Evolutionary conservation across 371 early-diverging fungal genomes (phyloP).

Genomic region (Circinella minor): DNA sequence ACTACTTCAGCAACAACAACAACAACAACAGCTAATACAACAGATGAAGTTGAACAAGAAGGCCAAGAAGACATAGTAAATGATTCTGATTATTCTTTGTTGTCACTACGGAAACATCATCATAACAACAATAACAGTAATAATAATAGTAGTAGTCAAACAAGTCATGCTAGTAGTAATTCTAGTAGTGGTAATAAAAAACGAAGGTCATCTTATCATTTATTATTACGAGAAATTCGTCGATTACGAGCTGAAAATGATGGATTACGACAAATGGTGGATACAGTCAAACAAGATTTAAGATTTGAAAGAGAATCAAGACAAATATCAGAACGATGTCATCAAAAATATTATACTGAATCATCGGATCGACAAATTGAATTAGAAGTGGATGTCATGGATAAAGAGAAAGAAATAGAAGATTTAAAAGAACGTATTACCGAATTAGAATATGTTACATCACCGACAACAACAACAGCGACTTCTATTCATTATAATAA

Average conservation of each 20-base stretch:
- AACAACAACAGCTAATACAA: no score
- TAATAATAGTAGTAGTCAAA: not conserved
- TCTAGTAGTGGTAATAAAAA: slow-evolving; percentile 11
- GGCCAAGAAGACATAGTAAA: no score
- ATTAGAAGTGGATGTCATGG: slow-evolving; percentile 36
- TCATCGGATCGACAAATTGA: slow-evolving; percentile 29
- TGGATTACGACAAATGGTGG: slow-evolving; percentile 32
- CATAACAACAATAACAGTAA: not conserved
- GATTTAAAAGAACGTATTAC: slow-evolving; percentile 32
- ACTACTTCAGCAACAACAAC: not conserved
- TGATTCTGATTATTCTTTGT: slow-evolving; percentile 3
- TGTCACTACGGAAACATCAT: slow-evolving; percentile 14
- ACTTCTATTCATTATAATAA: not conserved
- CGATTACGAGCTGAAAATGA: slow-evolving; percentile 48
- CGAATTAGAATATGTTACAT: slow-evolving; percentile 19
- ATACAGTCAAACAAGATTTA: slow-evolving; percentile 42
- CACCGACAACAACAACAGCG: not conserved
- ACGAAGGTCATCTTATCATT: slow-evolving; percentile 23
- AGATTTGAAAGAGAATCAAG: slow-evolving; percentile 40
- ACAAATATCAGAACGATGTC: slow-evolving; percentile 39
- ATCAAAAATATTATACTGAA: slow-evolving; percentile 39
- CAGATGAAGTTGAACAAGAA: no score
- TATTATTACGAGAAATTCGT: slow-evolving; percentile 44
- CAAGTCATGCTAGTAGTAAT: no score
- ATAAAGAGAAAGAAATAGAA: slow-evolving; percentile 36